Base-by-base conservation (phyloP, 2,329 filamentous ascomycete species). In the Penicillium sp. region DNA sequence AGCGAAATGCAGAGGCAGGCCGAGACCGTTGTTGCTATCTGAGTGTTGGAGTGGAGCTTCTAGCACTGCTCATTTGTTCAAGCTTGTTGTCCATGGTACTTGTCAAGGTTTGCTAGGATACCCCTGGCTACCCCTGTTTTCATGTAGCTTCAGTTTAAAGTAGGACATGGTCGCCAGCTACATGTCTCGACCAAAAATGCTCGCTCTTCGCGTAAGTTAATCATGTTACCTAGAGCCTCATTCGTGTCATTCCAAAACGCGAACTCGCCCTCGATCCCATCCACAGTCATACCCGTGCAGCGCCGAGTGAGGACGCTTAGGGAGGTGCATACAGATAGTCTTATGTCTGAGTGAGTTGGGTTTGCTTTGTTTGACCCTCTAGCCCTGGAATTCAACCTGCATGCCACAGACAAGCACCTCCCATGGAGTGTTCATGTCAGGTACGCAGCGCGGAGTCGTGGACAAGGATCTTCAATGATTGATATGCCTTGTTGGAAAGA, bases 371-470 rank as follows among this genome's bases (percentile, higher is more conserved):
- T n/a, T 39, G 24, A 6, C 24, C 24, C 6, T 39, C 19, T 18
- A 39, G 55, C 58, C 60, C 52, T 60, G 50, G 52, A 40, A 31
- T 4, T 24, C 31, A 22, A 56, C 55, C 59, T 59, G 36, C 61
- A 64, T 64, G 47, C 61, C 61, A 36, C 37, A 16, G n/a, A 9
- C 37, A 18, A 24, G n/a, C 14, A 7, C 1, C 1, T n/a, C 18
- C 24, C 9, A 31, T 35, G 22, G 31, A 41, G 14, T 19, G 16
- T 16, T 53, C 13, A 2, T 39, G 13, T 39, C 35, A 3, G 36
- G 16, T 16, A 35, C 35, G 46, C 31, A 19, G 27, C 16, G n/a
- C 31, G 10, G n/a, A 19, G 14, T n/a, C 16, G 27, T 18, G 10
- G n/a, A 19, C 31, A 14, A 33, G 6, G 9, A 19, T 35, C n/a